These are phyloP conservation scores for Rhodomyrtus tomentosa DNA, from an alignment of 345 rosid species.

Conservation along the genomic window DNA sequence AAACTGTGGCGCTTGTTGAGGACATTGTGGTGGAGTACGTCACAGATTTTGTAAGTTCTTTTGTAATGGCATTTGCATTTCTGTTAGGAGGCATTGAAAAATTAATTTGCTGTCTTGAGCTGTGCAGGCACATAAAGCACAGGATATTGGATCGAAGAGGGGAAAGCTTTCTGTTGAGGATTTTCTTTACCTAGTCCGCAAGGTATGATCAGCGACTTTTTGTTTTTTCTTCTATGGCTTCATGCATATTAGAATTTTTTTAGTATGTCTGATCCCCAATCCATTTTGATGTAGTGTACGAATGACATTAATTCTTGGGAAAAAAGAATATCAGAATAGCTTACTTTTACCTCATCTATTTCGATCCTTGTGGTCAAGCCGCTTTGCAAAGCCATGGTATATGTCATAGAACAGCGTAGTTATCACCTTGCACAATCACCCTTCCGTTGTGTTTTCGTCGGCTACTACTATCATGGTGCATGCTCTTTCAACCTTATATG, in stretches of 20 bases:
- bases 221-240: background rate
- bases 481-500: background rate
- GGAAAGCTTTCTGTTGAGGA: slow-evolving; percentile 82
- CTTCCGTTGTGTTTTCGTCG: background rate
- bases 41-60: slow-evolving; percentile 63
- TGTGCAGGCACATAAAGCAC: slow-evolving; percentile 76
- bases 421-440: background rate
- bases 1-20: slow-evolving; percentile 83
- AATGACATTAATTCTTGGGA: background rate
- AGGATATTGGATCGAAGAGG: slow-evolving; percentile 73
- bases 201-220: slow-evolving; percentile 30
- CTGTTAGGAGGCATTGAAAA: background rate
- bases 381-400: background rate
- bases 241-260: background rate
- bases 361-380: background rate
- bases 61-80: background rate
- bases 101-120: background rate
- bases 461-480: background rate
- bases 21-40: slow-evolving; percentile 91
- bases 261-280: background rate
- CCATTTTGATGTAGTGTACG: background rate
- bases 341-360: background rate
- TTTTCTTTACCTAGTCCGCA: slow-evolving; percentile 70
- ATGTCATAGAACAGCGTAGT: background rate
- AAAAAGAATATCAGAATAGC: background rate